Evolutionary conservation across 441 rosid genomes (phyloP), one percentile per base, ranked within the genome.

Genomic region (Monsonia emarginata): DNA sequence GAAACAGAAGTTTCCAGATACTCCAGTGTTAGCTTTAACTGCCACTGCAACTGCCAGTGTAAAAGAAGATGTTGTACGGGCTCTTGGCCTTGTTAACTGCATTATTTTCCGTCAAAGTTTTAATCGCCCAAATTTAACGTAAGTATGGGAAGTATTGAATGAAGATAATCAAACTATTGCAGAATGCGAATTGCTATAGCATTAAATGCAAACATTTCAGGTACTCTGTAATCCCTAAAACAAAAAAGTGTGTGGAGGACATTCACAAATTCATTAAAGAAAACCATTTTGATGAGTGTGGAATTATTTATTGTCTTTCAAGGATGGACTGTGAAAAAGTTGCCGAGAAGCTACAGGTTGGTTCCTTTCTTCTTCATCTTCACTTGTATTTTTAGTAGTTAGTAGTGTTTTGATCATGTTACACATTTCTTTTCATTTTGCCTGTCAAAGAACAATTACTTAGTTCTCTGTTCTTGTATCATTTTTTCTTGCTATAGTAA

Each of bases 1-100:
- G 79, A 92, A 92, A 75, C 90, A 88, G 82, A 92, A 86, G 76
- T 92, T 90, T 72, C 90, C 88, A 36, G 81, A 79, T 65, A 88
- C 88, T 76, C 98, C 98, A 13, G 97, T 92, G 58, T 76, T 92
- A 78, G 98, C 98, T 72, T 81, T 92, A 77, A 92, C 98, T 8
- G 98, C 98, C 63, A 92, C 98, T 64, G 98, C 98, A 76, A 92
- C 98, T 38, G 94, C 98, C 69, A 92, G 97, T 77, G 98, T 92
- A 42, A 92, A 90, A 78, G 98, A 92, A 81, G 98, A 92, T 70
- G 98, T 92, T 77, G 98, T 92, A 65, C 96, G 89, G 71, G 98
- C 98, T 74, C 98, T 92, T 77, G 94, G 96, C 73, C 97, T 92
- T 64, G 83, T 83, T 75, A 85, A 90, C 78, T 92, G 98, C 84